These are phyloP conservation scores for Phytophthora sp. DNA, from an alignment of 352 stramenopile species.

Conservation along the genomic window DNA sequence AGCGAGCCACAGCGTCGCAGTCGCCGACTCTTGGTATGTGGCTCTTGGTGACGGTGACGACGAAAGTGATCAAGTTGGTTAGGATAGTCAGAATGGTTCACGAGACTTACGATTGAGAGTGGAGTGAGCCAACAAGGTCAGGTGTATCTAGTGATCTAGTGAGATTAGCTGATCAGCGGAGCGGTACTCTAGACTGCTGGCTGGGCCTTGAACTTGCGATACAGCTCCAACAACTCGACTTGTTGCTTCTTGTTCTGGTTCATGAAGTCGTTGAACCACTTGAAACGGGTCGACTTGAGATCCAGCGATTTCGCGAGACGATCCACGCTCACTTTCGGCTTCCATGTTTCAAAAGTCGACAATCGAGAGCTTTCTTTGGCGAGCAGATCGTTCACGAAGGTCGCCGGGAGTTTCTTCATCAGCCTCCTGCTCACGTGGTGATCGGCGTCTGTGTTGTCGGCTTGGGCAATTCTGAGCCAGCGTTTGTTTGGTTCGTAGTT, in stretches of 20 bases:
- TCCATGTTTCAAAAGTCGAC: not conserved
- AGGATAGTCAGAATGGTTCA: too few species aligned
- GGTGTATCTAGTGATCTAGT: too few species aligned
- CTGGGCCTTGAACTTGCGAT: not conserved
- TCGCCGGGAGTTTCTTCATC: not conserved
- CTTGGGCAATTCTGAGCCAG: not conserved
- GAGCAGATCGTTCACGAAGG: not conserved
- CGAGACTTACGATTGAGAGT: too few species aligned
- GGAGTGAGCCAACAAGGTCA: too few species aligned
- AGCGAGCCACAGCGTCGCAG: too few species aligned
- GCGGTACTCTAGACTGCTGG: too few species aligned
- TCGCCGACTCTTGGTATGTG: constrained; percentile 5
- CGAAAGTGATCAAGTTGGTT: too few species aligned
- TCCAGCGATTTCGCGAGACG: constrained; percentile 11
- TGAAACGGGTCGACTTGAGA: not conserved
- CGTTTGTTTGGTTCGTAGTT: not conserved
- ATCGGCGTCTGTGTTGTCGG: not conserved
- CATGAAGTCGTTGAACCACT: not conserved
- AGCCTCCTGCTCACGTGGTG: constrained; percentile 1
- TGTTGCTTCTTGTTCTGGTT: constrained; percentile 6
- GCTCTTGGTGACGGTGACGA: not conserved
- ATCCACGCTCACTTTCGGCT: not conserved
- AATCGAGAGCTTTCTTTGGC: not conserved
- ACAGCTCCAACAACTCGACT: not conserved
- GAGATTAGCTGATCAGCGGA: too few species aligned